Base-by-base conservation (phyloP, 2,329 filamentous ascomycete species). In the Colletotrichum tanaceti region DNA sequence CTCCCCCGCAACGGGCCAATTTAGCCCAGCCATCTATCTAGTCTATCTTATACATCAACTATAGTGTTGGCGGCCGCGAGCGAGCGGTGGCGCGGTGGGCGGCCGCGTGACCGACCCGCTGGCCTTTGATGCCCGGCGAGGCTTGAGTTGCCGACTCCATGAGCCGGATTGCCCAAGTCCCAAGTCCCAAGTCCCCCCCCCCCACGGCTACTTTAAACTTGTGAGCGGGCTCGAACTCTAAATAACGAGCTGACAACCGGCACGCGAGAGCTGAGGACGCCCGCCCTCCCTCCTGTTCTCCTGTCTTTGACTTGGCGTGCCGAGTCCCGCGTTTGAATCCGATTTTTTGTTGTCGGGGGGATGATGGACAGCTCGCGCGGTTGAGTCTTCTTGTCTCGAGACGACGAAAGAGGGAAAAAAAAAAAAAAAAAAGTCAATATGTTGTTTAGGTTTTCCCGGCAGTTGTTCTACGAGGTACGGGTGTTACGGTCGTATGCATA, bases 1-100 rank as follows among this genome's bases (percentile, higher is more conserved):
- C 28, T 67, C 14, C 59, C 59, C 44, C 64, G 52, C 59, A 41
- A 39, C 20, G 44, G 39, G 58, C 6, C 22, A 35, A 50, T 41
- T 50, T 41, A 38, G n/a, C n/a, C n/a, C n/a, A n/a, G n/a, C n/a
- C n/a, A n/a, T n/a, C n/a, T n/a, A n/a, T n/a, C n/a, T n/a, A n/a
- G n/a, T n/a, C n/a, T n/a, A n/a, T n/a, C n/a, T n/a, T n/a, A n/a
- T n/a, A n/a, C n/a, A n/a, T 28, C 44, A 32, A 24, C 20, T 22
- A 28, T 28, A n/a, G 43, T 10, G 11, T 24, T 13, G 20, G 13
- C 24, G 50, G n/a, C n/a, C n/a, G 24, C 54, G 7, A 28, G 28
- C 5, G 28, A 28, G 28, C 28, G 28, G 28, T 28, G 28, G 28
- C 28, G 28, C 28, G 44, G 18, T 5, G n/a, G 49, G 16, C 39